phyloP scores from a whole-genome alignment of 2,329 filamentous ascomycete genomes.

The Fusarium burgessii region DNA sequence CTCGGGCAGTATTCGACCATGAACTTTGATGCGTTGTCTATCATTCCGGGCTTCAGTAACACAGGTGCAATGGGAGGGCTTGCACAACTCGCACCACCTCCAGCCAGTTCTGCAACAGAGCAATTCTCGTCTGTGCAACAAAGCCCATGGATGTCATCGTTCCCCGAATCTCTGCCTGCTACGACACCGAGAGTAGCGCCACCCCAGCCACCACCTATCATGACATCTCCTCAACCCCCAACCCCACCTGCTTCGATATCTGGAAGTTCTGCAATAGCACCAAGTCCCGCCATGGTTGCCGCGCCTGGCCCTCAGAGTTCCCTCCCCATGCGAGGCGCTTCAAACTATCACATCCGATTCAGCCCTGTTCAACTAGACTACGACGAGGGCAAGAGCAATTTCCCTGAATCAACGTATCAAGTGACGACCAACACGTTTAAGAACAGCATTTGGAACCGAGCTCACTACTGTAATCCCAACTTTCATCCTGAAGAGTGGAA shows the following conservation, averaged over 20 bases:
- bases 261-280: slow-evolving; percentile 30
- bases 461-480: slow-evolving; percentile 74
- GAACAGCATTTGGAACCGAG: slow-evolving; percentile 74
- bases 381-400: slow-evolving; percentile 60
- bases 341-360: slow-evolving; percentile 59
- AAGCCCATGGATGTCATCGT: slow-evolving; percentile 54
- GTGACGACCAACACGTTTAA: slow-evolving; percentile 70
- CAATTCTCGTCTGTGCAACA: slow-evolving; percentile 53
- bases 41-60: slow-evolving; percentile 60
- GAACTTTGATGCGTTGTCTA: slow-evolving; percentile 58
- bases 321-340: slow-evolving; percentile 18
- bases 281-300: slow-evolving; percentile 36
- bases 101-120: slow-evolving; percentile 46
- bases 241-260: slow-evolving; percentile 52
- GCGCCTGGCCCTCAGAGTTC: slow-evolving; percentile 32
- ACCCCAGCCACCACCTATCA: slow-evolving; percentile 48
- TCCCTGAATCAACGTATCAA: slow-evolving; percentile 60
- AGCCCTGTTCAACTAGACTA: slow-evolving; percentile 62
- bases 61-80: slow-evolving; percentile 43
- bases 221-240: slow-evolving; percentile 48
- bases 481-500: slow-evolving; percentile 61
- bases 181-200: slow-evolving; percentile 36
- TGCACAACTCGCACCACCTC: slow-evolving; percentile 51
- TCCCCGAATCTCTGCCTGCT: slow-evolving; percentile 42
- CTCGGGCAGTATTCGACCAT: slow-evolving; percentile 58